phyloP scores from a whole-genome alignment of 2,329 filamentous ascomycete genomes.

The Blastomyces gilchristii region DNA sequence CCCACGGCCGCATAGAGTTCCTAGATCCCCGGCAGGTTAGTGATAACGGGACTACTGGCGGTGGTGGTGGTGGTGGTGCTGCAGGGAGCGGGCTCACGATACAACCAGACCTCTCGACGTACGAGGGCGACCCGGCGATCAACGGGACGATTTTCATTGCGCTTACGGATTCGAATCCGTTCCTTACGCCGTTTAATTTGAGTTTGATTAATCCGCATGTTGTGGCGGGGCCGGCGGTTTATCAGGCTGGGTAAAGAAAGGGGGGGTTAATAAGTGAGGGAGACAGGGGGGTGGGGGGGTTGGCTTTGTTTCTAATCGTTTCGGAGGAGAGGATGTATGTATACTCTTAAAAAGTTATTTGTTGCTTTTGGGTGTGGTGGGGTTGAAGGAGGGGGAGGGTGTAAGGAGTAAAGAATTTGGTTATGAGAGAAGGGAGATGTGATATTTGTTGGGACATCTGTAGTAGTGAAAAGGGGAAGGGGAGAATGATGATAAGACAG shows the following conservation, averaged over 20 bases:
- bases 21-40: no score
- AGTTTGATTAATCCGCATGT: conserved; percentile 65
- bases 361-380: no score
- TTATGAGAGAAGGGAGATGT: no score
- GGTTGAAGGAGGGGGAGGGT: no score
- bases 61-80: neutral
- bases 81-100: conserved; percentile 45
- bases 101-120: conserved; percentile 61
- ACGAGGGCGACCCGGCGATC: conserved; percentile 54
- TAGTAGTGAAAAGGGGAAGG: no score
- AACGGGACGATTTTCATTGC: conserved; percentile 75
- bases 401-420: no score
- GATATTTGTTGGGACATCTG: no score
- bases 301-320: no score
- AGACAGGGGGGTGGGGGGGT: neutral
- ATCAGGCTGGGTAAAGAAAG: conserved; percentile 56
- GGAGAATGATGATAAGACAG: no score
- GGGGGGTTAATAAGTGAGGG: neutral
- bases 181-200: conserved; percentile 67
- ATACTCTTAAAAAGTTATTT: no score
- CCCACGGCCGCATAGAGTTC: no score
- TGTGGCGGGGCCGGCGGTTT: conserved; percentile 59
- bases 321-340: no score
- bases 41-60: neutral
- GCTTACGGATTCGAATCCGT: conserved; percentile 57